phyloP scores from a whole-genome alignment of 495 filamentous ascomycete species.

The Xanthoparmelia taractica region DNA sequence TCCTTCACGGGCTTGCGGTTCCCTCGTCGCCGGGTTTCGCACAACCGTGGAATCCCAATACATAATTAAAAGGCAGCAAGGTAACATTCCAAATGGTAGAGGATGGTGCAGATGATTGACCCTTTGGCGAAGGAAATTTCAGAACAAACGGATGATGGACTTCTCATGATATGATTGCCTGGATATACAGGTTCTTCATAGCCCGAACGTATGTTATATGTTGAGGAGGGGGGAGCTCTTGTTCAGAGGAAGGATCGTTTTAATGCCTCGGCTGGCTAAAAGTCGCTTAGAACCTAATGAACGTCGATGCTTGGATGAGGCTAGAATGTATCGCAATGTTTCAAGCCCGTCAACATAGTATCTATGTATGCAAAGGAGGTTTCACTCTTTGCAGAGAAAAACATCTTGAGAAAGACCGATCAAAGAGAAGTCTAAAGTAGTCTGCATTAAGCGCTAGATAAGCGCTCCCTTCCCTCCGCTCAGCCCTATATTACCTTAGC shows the following conservation, averaged over 20 bases:
- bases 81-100: background rate
- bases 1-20: constrained; percentile 6
- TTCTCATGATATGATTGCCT: background rate
- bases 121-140: background rate
- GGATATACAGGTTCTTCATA: background rate
- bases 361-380: background rate
- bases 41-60: background rate
- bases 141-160: background rate
- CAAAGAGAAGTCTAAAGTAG: background rate
- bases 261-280: background rate
- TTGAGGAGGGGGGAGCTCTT: background rate
- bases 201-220: background rate
- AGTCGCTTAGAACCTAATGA: background rate
- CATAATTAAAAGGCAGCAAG: background rate
- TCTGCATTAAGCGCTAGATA: constrained; percentile 1
- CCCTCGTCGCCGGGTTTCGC: background rate
- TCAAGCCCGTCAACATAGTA: background rate
- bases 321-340: background rate
- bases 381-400: background rate
- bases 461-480: background rate
- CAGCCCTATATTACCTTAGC: background rate
- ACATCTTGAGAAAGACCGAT: background rate
- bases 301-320: background rate
- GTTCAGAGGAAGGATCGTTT: background rate
- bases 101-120: background rate